Base-by-base conservation (phyloP, 2,329 filamentous ascomycete species). In the Colletotrichum sp. region DNA sequence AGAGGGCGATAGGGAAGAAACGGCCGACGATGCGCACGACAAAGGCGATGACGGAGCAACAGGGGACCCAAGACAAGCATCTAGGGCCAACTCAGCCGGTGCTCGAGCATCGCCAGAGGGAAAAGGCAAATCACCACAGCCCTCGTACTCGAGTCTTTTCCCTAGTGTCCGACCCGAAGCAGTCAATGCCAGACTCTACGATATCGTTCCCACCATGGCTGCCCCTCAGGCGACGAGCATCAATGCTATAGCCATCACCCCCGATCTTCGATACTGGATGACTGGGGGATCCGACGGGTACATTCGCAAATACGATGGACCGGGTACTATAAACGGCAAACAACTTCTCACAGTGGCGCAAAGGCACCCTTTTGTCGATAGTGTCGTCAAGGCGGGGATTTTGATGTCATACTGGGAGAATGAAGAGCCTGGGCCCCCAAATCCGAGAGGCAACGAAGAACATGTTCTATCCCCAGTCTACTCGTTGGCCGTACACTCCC, bases 401-500 rank as follows among this genome's bases (percentile, higher is more conserved):
- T 87, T 99, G 66, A 93, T 98, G 90, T 98, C 95, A 68, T 99
- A 99, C 84, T 99, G 97, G 97, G 97, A 98, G 84, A 99, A 99
- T 81, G 96, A 98, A 83, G 96, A 99, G 82, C 91, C 92, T 3
- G 78, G 85, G 4, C 82, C 81, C 1, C 83, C 85, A 0, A 79
- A 80, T 9, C 80, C 81, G 63, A 84, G 86, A 43, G 83, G 87
- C 16, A 87, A 88, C 14, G 92, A 93, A 48, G 93, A 95, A 4
- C 86, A 91, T 28, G 86, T 90, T 7, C 85, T 96, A n/a, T 98
- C 95, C 12, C 96, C 97, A 0, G 96, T 99, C 0, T 99, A 99
- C 84, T 98, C 96, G 8, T 88, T 99, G 30, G 97, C 97, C 2
- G 94, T 98, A 7, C 95, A 99, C 77, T 95, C 95, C 60, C 92